Evolutionary conservation across 2,329 filamentous ascomycete genomes (phyloP).

Genomic region (Fusarium agapanthi): DNA sequence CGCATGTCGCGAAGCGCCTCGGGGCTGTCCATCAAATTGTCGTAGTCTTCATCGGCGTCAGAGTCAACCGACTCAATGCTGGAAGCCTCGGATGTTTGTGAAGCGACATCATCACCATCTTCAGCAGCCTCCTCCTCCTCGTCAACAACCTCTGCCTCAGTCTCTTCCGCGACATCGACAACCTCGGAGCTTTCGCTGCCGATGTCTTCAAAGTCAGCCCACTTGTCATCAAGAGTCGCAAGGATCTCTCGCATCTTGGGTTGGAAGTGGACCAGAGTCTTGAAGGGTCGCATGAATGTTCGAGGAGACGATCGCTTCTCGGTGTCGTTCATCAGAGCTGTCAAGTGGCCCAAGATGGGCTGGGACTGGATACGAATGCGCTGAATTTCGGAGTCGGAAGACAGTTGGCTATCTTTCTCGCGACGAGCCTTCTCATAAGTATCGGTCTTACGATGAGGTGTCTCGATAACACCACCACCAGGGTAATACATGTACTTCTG

Average conservation of each 20-base stretch:
- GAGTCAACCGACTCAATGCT: conserved; percentile 43
- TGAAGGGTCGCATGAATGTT: conserved; percentile 54
- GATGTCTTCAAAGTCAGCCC: conserved; percentile 50
- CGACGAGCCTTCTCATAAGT: conserved; percentile 32
- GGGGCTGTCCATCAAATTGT: conserved; percentile 49
- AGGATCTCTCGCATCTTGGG: conserved; percentile 53
- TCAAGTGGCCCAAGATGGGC: conserved; percentile 51
- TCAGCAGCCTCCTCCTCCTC: conserved; percentile 25
- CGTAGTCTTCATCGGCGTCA: conserved; percentile 47
- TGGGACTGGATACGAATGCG: conserved; percentile 54
- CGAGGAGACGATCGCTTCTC: conserved; percentile 48
- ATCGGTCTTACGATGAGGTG: conserved; percentile 10
- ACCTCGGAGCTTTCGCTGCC: conserved; percentile 35
- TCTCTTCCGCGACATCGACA: conserved; percentile 37
- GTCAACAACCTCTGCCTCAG: conserved; percentile 43
- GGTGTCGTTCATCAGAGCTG: conserved; percentile 48
- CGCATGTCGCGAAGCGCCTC: conserved; percentile 53
- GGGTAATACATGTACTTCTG: conserved; percentile 42
- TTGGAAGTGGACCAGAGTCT: conserved; percentile 52
- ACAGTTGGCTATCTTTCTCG: conserved; percentile 37
- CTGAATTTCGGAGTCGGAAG: conserved; percentile 43
- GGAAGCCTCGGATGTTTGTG: conserved; percentile 40
- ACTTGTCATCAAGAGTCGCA: conserved; percentile 52
- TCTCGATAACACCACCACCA: background rate
- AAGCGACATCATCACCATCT: conserved; percentile 45